These are phyloP conservation scores for Lasiosphaeris hirsuta DNA, from an alignment of 495 filamentous ascomycete genomes.

Conservation along the genomic window DNA sequence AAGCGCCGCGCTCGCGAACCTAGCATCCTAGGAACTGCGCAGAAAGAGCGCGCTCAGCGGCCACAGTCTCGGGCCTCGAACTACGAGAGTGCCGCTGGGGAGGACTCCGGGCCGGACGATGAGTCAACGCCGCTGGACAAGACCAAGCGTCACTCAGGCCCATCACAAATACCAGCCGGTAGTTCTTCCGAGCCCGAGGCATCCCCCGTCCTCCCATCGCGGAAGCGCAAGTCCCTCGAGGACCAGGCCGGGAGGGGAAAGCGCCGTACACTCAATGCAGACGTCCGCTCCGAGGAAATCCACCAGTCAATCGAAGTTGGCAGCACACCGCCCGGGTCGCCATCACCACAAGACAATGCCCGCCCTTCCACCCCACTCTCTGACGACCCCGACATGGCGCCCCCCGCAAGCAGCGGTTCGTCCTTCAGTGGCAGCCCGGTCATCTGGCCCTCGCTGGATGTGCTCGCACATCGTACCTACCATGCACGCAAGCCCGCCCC, in stretches of 20 bases:
- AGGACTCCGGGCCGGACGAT: conserved; percentile 44
- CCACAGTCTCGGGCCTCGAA: conserved; percentile 25
- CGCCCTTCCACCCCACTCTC: conserved; percentile 21
- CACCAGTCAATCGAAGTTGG: conserved; percentile 33
- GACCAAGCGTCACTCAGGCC: conserved; percentile 33
- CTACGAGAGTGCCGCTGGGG: conserved; percentile 32
- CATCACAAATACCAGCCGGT: conserved; percentile 3
- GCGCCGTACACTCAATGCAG: conserved; percentile 17
- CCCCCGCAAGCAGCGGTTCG: conserved; percentile 42
- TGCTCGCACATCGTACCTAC: conserved; percentile 35
- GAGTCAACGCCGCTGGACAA: conserved; percentile 41
- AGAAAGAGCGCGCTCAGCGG: conserved; percentile 34
- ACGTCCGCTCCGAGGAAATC: conserved; percentile 10
- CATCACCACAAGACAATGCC: conserved; percentile 9
- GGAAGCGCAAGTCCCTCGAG: conserved; percentile 47
- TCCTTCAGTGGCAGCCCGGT: conserved; percentile 34
- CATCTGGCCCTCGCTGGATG: conserved; percentile 39
- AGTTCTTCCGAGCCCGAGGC: conserved; percentile 9
- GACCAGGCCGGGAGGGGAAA: conserved; percentile 28
- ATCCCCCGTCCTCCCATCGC: conserved; percentile 29
- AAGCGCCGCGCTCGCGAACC: conserved; percentile 44
- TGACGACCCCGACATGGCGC: conserved; percentile 43
- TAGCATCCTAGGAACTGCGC: conserved; percentile 44
- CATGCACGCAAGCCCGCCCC: conserved; percentile 20
- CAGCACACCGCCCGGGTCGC: conserved; percentile 20